phyloP scores from a whole-genome alignment of 768 basidiomycete species.

The Auriscalpium vulgare region DNA sequence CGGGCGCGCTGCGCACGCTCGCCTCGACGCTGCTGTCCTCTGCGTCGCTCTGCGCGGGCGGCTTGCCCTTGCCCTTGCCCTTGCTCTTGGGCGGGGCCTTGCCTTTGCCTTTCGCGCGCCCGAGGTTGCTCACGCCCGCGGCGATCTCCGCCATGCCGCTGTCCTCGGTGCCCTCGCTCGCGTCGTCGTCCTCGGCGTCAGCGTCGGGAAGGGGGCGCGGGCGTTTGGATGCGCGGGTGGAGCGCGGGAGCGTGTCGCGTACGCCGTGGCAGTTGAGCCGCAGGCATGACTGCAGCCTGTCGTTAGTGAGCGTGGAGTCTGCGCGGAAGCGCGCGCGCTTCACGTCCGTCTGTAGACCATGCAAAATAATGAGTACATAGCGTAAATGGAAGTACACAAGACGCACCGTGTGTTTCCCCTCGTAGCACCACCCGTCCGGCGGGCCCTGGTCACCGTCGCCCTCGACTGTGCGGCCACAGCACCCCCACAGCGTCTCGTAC shows the following conservation, averaged over 20 bases:
- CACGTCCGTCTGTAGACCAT: constrained; percentile 44
- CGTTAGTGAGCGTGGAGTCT: constrained; percentile 59
- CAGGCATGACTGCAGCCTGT: constrained; percentile 60
- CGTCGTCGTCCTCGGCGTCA: constrained; percentile 20
- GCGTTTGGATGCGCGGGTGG: constrained; percentile 19
- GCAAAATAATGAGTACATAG: neutral
- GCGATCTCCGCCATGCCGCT: constrained; percentile 26
- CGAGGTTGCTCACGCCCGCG: constrained; percentile 10
- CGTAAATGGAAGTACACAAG: neutral
- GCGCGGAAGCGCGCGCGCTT: constrained; percentile 75
- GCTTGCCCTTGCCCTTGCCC: constrained; percentile 14
- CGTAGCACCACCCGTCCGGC: constrained; percentile 83
- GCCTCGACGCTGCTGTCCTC: constrained; percentile 7
- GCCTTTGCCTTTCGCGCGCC: constrained; percentile 8
- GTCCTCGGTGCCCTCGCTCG: constrained; percentile 21
- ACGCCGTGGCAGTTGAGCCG: constrained; percentile 45
- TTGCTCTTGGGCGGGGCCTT: constrained; percentile 3
- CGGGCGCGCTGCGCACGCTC: neutral
- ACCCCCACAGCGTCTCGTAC: constrained; percentile 58
- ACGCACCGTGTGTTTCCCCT: constrained; percentile 70
- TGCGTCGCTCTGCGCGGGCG: neutral
- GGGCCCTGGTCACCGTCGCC: constrained; percentile 78
- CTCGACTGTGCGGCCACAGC: constrained; percentile 64
- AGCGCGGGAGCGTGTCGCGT: constrained; percentile 17
- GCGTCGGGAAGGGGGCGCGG: constrained; percentile 18